These are phyloP conservation scores for Quercus glauca DNA, from an alignment of 306 rosid species.

Conservation along the genomic window DNA sequence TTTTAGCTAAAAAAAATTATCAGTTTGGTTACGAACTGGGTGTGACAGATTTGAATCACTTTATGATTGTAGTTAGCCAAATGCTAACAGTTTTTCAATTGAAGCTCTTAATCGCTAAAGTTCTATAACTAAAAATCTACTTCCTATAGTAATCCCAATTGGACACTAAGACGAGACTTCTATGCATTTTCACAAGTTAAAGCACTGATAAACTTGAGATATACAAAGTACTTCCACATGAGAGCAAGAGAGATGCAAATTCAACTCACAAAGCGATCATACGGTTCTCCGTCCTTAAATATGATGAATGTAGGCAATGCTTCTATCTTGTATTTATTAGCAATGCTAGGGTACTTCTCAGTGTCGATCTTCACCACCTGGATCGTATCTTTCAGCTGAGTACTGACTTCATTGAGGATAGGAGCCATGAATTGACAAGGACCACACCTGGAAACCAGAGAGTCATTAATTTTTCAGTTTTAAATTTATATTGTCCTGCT, in stretches of 20 bases:
- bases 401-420: slow-evolving; percentile 73
- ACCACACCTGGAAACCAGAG: slow-evolving; percentile 74
- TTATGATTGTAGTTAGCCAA: no score
- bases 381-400: slow-evolving; percentile 53
- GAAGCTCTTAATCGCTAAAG: no score
- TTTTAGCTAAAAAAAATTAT: no score
- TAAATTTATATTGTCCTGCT: not conserved
- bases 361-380: slow-evolving; percentile 90
- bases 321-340: slow-evolving; percentile 67
- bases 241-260: not conserved
- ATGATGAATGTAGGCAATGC: slow-evolving; percentile 93
- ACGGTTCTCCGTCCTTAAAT: slow-evolving; percentile 80
- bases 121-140: no score
- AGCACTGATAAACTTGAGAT: slow-evolving; percentile 4
- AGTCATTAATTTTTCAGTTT: slow-evolving; percentile 17
- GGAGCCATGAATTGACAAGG: slow-evolving; percentile 98
- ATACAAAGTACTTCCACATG: not conserved
- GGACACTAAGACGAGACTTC: slow-evolving; percentile 1
- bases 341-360: slow-evolving; percentile 84
- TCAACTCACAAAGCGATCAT: slow-evolving; percentile 77
- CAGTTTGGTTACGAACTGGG: no score
- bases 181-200: not conserved
- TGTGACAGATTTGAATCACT: no score
- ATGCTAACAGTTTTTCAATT: no score
- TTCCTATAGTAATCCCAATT: no score